These are phyloP conservation scores for Pontederia crassipes DNA, from an alignment of 176 grass and related monocot species.

Conservation along the genomic window DNA sequence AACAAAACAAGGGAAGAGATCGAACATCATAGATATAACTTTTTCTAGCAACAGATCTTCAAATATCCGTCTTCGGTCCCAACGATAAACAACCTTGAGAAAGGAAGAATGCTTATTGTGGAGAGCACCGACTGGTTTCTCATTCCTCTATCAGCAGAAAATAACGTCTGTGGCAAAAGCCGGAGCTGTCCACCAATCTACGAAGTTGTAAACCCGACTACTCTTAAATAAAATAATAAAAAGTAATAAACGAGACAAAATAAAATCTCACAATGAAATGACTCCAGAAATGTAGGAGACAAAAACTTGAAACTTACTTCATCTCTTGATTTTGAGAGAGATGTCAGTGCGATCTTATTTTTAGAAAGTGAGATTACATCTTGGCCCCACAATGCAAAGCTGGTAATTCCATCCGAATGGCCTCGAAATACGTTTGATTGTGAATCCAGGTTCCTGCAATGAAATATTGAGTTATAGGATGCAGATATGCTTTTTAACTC, in stretches of 20 bases:
- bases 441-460: conserved; percentile 41
- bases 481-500: not conserved
- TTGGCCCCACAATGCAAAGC: conserved; percentile 68
- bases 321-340: conserved; percentile 46
- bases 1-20: too few relatives aligned
- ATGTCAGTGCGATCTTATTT: conserved; percentile 77
- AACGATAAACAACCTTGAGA: conserved; percentile 84
- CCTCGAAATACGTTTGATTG: conserved; percentile 64
- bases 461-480: not conserved
- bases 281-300: not conserved
- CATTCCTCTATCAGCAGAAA: conserved; percentile 45
- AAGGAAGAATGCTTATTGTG: conserved; percentile 65
- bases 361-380: conserved; percentile 74
- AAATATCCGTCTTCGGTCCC: conserved; percentile 92
- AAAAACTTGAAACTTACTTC: conserved; percentile 35
- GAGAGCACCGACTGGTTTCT: conserved; percentile 77
- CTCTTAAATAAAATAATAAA: conserved; percentile 3
- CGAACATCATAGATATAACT: not conserved
- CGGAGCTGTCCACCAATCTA: conserved; percentile 26
- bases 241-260: not conserved
- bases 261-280: not conserved
- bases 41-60: conserved; percentile 70
- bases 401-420: conserved; percentile 70
- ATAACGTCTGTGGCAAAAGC: conserved; percentile 64
- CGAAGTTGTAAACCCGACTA: not conserved